phyloP scores from a whole-genome alignment of 352 stramenopile species.

The Phytophthora megakarya region DNA sequence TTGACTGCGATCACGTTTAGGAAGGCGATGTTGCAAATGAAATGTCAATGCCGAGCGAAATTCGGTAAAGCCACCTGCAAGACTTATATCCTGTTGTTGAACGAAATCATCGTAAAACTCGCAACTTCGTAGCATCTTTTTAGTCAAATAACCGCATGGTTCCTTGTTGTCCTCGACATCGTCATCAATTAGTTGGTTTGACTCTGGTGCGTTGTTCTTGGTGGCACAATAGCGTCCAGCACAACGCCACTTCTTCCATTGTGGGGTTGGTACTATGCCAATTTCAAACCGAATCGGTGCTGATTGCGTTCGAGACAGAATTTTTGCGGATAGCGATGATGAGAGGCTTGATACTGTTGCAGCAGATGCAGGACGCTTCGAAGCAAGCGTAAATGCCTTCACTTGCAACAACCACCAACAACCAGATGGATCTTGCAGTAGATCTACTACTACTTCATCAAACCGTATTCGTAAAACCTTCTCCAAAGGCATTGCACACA shows the following conservation, averaged over 20 bases:
- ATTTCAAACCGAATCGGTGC: constrained; percentile 50
- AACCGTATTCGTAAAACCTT: constrained; percentile 44
- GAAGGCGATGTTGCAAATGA: constrained; percentile 59
- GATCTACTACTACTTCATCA: constrained; percentile 56
- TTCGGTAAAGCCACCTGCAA: constrained; percentile 46
- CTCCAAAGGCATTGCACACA: constrained; percentile 45
- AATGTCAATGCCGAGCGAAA: constrained; percentile 51
- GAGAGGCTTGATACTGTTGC: constrained; percentile 1
- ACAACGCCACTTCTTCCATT: constrained; percentile 59
- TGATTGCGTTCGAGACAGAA: constrained; percentile 41
- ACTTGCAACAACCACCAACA: constrained; percentile 74
- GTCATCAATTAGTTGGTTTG: constrained; percentile 14
- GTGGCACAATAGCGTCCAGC: constrained; percentile 42
- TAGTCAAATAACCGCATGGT: constrained; percentile 59
- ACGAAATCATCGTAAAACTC: constrained; percentile 65
- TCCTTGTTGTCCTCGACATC: constrained; percentile 10
- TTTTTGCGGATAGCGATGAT: background rate
- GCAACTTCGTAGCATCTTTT: constrained; percentile 70
- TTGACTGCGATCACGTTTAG: constrained; percentile 52
- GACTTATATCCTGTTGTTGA: constrained; percentile 45
- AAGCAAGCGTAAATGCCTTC: constrained; percentile 58
- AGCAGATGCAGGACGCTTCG: constrained; percentile 27
- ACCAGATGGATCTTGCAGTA: constrained; percentile 56
- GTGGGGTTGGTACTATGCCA: background rate
- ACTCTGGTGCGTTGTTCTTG: background rate